A percentile compares a stretch with the other conserved stretches of the same genome.
phyloP scores from a whole-genome alignment of 2,329 filamentous ascomycete species.

The Triangularia setosa region DNA sequence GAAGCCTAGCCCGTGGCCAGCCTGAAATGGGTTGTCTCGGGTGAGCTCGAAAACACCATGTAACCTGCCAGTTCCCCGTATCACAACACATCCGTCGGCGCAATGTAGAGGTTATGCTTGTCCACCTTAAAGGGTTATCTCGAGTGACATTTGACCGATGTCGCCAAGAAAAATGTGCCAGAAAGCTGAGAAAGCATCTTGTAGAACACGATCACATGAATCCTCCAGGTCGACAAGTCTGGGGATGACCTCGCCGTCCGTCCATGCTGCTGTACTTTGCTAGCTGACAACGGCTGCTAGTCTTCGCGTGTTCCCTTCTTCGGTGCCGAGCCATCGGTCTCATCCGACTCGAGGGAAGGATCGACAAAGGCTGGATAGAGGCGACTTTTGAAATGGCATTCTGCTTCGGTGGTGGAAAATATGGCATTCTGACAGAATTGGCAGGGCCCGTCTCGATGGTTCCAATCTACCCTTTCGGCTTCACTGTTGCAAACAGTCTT shows the following conservation, averaged over 20 bases:
- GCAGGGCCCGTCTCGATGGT: neutral
- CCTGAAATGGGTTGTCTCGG: neutral
- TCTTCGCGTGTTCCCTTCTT: neutral
- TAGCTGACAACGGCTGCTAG: neutral
- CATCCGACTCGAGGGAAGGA: neutral
- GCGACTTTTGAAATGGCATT: neutral
- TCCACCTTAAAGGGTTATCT: neutral
- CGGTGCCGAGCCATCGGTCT: neutral
- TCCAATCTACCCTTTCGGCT: neutral
- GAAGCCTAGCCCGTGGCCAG: neutral
- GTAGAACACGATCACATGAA: neutral
- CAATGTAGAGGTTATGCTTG: neutral
- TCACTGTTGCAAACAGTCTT: neutral
- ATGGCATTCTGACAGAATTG: neutral
- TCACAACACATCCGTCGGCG: neutral
- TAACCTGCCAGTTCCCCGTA: neutral
- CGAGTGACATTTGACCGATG: neutral
- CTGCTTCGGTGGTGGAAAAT: neutral
- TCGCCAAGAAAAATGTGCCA: neutral
- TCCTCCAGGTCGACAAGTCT: neutral
- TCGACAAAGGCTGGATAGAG: neutral
- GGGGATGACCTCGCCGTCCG: neutral
- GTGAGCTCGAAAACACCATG: neutral
- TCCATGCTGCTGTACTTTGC: neutral
- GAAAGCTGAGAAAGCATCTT: neutral